Conservation (phyloP, 805 yeast genomes). For the Millerozyma miso region DNA sequence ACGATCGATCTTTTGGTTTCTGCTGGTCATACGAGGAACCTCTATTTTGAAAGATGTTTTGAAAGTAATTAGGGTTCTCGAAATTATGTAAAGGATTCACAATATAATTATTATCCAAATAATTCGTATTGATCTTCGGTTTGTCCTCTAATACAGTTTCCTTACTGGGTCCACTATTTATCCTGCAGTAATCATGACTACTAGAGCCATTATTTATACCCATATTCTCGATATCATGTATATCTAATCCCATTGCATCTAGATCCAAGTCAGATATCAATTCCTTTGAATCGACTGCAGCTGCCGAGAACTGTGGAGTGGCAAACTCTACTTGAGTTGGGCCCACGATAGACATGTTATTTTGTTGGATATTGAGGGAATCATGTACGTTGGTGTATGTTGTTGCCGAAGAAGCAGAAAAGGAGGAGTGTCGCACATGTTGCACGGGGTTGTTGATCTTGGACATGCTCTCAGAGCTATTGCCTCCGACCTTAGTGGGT, state of each 20-base stretch:
- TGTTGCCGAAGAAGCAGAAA: slow-evolving; percentile 57
- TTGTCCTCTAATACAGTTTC: neutral
- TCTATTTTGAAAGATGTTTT: neutral
- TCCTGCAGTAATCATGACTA: neutral
- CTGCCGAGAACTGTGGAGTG: slow-evolving; percentile 68
- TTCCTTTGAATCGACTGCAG: slow-evolving; percentile 32
- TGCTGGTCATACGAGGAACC: neutral
- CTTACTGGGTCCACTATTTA: neutral
- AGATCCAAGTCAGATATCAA: slow-evolving; percentile 33
- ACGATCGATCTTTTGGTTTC: neutral
- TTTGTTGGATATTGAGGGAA: slow-evolving; percentile 30
- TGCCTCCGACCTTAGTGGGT: slow-evolving; percentile 4
- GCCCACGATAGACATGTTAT: slow-evolving; percentile 29
- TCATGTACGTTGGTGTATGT: slow-evolving; percentile 56
- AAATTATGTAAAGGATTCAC: slow-evolving; percentile 31
- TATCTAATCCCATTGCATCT: slow-evolving; percentile 27
- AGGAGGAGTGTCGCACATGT: slow-evolving; percentile 49
- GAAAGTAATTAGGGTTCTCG: slow-evolving; percentile 33
- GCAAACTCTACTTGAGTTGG: slow-evolving; percentile 77
- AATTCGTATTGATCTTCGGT: slow-evolving; percentile 10
- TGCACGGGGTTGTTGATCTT: slow-evolving; percentile 3
- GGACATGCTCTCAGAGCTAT: slow-evolving; percentile 1
- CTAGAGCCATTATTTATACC: slow-evolving; percentile 18
- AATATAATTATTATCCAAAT: slow-evolving; percentile 15
- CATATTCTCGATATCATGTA: slow-evolving; percentile 25